Base-by-base conservation (phyloP, 1,284 basidiomycete genomes). In the Trametes versicolor region DNA sequence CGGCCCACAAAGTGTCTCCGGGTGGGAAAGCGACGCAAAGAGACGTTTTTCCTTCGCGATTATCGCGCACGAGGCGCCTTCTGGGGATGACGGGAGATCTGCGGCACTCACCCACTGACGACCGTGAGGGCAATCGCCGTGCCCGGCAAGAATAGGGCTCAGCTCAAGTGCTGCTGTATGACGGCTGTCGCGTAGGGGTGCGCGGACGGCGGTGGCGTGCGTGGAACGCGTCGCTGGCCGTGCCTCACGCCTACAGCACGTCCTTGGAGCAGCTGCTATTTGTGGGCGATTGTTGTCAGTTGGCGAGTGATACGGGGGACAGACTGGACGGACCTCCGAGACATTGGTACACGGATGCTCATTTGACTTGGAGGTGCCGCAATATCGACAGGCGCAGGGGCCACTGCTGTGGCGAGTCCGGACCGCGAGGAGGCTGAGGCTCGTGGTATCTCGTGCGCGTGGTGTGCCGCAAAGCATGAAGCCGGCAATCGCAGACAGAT, bases 91-190 rank as follows among this genome's bases (percentile, higher is more conserved):
- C 37, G 13, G 29, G 8, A n/a, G 55, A 48, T 34, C 55, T 23
- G 34, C 45, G 21, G 32, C 32, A 57, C 55, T 48, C 55, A 57
- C 55, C 32, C 32, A n/a, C 4, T 57, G 55, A 48, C 55, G 45
- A 15, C 43, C 43, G 55, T 55, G 55, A 23, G 55, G 29, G 45
- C 5, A 34, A 0, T 12, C 10, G 10, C 8, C 9, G 19, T 47
- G 39, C 55, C 29, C 15, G 32, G 45, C 29, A 57, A 25, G 23
- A 39, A 47, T 48, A 37, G 55, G 13, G 23, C 45, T 57, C 55
- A 9, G 55, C 43, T 21, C 43, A 25, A 37, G 55, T 57, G 55
- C 55, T 57, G 29, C 29, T 32, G 29, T 32, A 32, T 32, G 29
- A 32, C 37, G 37, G 41, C 25, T 43, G 53, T 43, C 53, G 37